Evolutionary conservation across 2,329 filamentous ascomycete species (phyloP).

Genomic region (Calonectria hongkongensis): DNA sequence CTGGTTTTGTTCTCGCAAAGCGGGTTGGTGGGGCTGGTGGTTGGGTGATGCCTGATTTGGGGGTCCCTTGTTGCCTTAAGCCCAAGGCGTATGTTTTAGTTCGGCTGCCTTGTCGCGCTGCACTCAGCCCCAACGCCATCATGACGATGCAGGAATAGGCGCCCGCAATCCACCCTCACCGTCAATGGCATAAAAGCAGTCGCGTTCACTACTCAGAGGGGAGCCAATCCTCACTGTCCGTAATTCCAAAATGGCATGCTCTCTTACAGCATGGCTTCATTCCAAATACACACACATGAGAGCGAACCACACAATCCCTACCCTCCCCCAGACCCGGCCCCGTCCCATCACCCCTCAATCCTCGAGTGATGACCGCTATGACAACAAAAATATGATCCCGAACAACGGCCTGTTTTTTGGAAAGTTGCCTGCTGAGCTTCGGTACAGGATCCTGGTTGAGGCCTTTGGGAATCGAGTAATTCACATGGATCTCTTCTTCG

Average conservation of each 20-base stretch:
- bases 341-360: conserved; percentile 19
- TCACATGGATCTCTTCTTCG: conserved; percentile 53
- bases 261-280: background rate
- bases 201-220: background rate
- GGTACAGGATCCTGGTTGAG: conserved; percentile 48
- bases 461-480: conserved; percentile 49
- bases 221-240: conserved; percentile 5
- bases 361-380: background rate
- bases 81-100: background rate
- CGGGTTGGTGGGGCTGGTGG: conserved; percentile 47
- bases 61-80: background rate
- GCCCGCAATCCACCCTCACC: background rate
- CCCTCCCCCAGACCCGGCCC: conserved; percentile 17
- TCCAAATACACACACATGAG: background rate
- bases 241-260: conserved; percentile 6
- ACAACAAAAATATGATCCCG: background rate
- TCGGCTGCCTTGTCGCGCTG: background rate
- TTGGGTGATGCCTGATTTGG: conserved; percentile 31
- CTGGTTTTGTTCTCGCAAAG: conserved; percentile 46
- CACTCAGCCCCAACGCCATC: background rate
- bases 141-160: background rate
- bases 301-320: conserved; percentile 1
- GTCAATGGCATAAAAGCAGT: background rate
- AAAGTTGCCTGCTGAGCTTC: conserved; percentile 53
- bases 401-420: conserved; percentile 51